Evolutionary conservation across 2,329 filamentous ascomycete species (phyloP).

Genomic region (Mycocentrospora acerina): DNA sequence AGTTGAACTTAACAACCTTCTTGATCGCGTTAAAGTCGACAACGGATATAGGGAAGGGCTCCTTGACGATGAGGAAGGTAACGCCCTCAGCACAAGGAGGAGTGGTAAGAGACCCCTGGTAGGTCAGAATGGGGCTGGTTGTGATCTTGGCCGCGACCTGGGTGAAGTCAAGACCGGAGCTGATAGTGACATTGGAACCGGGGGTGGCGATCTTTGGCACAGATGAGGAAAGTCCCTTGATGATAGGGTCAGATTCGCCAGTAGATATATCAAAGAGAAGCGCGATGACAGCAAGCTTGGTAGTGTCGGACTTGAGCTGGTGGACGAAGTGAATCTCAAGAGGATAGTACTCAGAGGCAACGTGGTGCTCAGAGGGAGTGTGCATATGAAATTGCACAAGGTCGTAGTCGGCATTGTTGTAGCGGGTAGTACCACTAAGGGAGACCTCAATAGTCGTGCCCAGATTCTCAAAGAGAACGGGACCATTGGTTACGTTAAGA

Average conservation of each 20-base stretch:
- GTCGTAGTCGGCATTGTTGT: conserved; percentile 45
- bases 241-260: conserved; percentile 31
- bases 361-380: conserved; percentile 60
- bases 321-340: conserved; percentile 62
- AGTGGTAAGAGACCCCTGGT: conserved; percentile 62
- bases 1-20: conserved; percentile 57
- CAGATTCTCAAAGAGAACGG: conserved; percentile 57
- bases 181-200: conserved; percentile 40
- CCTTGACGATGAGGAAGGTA: conserved; percentile 54
- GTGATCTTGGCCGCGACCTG: conserved; percentile 43
- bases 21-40: conserved; percentile 56
- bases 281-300: conserved; percentile 43
- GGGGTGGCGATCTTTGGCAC: conserved; percentile 44
- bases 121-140: conserved; percentile 50
- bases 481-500: conserved; percentile 45
- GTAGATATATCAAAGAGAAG: conserved; percentile 47
- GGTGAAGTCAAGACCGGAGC: conserved; percentile 47
- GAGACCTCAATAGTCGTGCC: conserved; percentile 60
- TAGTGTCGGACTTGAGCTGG: conserved; percentile 43
- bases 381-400: conserved; percentile 63
- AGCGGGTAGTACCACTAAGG: conserved; percentile 51
- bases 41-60: conserved; percentile 52
- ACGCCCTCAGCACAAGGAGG: conserved; percentile 63
- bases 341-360: conserved; percentile 51
- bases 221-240: conserved; percentile 33